phyloP scores from a whole-genome alignment of 352 stramenopile species.

The Aphanomyces astaci region DNA sequence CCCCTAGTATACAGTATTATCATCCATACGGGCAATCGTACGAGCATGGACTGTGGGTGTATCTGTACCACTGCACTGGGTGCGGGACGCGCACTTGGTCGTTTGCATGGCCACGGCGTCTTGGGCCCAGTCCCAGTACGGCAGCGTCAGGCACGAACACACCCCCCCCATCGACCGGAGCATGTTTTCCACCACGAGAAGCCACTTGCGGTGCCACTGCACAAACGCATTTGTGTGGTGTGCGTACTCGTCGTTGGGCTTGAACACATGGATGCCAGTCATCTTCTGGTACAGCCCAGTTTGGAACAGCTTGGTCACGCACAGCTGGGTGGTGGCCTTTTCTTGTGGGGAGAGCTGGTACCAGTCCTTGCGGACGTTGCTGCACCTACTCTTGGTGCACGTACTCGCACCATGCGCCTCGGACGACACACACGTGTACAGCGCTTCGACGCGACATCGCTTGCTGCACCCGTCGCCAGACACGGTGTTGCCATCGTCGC shows the following conservation, averaged over 20 bases:
- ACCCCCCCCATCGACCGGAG: conserved; percentile 11
- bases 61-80: conserved; percentile 7
- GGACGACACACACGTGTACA: conserved; percentile 23
- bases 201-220: conserved; percentile 23
- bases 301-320: conserved; percentile 10
- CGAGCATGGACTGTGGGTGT: background rate
- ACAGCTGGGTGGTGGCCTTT: conserved; percentile 7
- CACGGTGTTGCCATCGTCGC: conserved; percentile 28
- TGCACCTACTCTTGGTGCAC: conserved; percentile 21
- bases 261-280: conserved; percentile 17
- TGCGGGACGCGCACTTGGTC: background rate
- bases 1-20: no score
- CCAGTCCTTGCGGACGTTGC: conserved; percentile 15
- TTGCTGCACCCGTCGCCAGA: conserved; percentile 26
- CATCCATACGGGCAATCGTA: no score
- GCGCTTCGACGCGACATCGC: conserved; percentile 25
- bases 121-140: conserved; percentile 21
- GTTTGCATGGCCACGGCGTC: conserved; percentile 16
- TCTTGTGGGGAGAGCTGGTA: background rate
- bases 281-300: conserved; percentile 19
- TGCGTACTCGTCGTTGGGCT: conserved; percentile 16
- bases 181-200: conserved; percentile 22
- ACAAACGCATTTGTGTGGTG: conserved; percentile 23
- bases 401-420: background rate
- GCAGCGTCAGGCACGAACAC: conserved; percentile 15